Evolutionary conservation across 1,139 yeast species (phyloP).

Genomic region (Pichia norvegensis): DNA sequence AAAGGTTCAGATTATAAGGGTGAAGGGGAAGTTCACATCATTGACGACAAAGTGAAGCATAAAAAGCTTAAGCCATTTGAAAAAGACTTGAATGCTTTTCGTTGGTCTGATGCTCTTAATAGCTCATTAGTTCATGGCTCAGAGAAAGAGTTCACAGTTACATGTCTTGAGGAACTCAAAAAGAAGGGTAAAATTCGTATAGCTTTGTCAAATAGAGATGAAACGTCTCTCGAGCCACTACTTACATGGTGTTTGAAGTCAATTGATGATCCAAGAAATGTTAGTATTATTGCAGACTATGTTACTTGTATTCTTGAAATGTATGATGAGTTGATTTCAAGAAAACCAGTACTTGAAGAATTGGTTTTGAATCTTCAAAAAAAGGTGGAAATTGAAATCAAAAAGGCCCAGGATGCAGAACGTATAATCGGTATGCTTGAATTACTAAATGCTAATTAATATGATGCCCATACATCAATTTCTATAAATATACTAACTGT

Average conservation of each 20-base stretch:
- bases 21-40: conserved; percentile 70
- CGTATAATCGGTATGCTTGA: conserved; percentile 92
- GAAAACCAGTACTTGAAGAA: conserved; percentile 74
- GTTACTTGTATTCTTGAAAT: conserved; percentile 72
- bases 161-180: conserved; percentile 77
- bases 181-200: conserved; percentile 81
- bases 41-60: conserved; percentile 41
- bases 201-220: conserved; percentile 76
- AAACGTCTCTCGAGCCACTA: conserved; percentile 67
- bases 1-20: conserved; percentile 89
- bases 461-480: not conserved
- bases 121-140: conserved; percentile 73
- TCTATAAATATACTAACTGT: not conserved
- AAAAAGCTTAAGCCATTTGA: conserved; percentile 76
- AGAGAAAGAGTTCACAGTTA: conserved; percentile 69
- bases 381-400: conserved; percentile 60
- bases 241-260: conserved; percentile 72
- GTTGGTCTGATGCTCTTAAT: conserved; percentile 90
- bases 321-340: conserved; percentile 65
- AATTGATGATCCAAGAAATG: conserved; percentile 73
- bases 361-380: conserved; percentile 52
- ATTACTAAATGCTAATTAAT: conserved; percentile 44
- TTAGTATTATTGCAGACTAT: conserved; percentile 74
- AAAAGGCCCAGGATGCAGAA: conserved; percentile 79
- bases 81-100: conserved; percentile 73